Conservation (phyloP, 192 early-diverging fungal species). For the Geranomyces michiganensis region DNA sequence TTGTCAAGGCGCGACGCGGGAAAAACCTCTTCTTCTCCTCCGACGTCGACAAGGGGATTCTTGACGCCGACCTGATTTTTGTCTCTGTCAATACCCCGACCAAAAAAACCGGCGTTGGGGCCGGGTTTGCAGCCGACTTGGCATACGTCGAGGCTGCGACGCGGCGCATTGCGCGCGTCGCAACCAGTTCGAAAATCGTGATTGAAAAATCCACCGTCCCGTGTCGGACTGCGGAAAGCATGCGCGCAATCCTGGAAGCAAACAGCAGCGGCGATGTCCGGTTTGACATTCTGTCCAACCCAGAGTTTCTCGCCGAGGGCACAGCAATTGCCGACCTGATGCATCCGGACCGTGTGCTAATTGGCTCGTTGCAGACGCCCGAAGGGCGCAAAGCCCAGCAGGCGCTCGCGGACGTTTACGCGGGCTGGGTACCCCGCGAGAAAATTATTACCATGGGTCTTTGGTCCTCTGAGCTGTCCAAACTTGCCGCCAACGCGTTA, state of each 20-base stretch:
- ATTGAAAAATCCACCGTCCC: conserved; percentile 96
- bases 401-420: conserved; percentile 76
- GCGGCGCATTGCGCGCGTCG: conserved; percentile 78
- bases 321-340: conserved; percentile 83
- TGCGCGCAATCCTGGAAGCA: conserved; percentile 82
- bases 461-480: conserved; percentile 95
- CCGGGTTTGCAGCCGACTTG: conserved; percentile 82
- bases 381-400: conserved; percentile 77
- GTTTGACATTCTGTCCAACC: conserved; percentile 90
- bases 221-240: conserved; percentile 83
- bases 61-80: conserved; percentile 84
- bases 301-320: conserved; percentile 95
- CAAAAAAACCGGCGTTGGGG: conserved; percentile 74
- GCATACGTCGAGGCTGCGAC: conserved; percentile 84
- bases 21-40: conserved; percentile 88
- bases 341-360: conserved; percentile 87
- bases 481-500: conserved; percentile 91
- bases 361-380: conserved; percentile 75
- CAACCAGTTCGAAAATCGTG: conserved; percentile 81
- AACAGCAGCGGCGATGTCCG: conserved; percentile 66
- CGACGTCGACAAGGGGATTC: conserved; percentile 76
- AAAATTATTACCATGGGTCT: conserved; percentile 87
- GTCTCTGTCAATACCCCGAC: conserved; percentile 94
- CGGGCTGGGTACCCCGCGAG: conserved; percentile 81
- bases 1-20: conserved; percentile 73